phyloP scores from a whole-genome alignment of 2,329 filamentous ascomycete species.

The Neofusicoccum umdonicola region DNA sequence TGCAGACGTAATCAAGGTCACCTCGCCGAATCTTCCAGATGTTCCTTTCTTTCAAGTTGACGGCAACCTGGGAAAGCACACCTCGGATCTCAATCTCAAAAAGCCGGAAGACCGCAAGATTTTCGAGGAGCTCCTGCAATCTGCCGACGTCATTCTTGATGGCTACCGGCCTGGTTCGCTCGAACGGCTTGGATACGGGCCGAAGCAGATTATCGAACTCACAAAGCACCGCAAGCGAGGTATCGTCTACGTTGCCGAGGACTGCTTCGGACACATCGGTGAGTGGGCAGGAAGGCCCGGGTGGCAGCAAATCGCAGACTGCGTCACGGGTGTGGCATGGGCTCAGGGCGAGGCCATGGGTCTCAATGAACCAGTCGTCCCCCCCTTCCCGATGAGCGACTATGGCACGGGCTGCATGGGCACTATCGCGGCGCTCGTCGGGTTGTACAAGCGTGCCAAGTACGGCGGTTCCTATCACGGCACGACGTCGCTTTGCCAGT shows the following conservation, averaged over 20 bases:
- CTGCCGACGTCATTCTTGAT: slow-evolving; percentile 66
- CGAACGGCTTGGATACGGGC: slow-evolving; percentile 62
- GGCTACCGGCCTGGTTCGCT: slow-evolving; percentile 68
- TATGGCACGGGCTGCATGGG: slow-evolving; percentile 73
- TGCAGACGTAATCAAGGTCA: slow-evolving; percentile 71
- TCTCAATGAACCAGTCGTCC: slow-evolving; percentile 62
- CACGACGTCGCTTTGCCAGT: slow-evolving; percentile 63
- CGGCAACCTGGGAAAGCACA: slow-evolving; percentile 69
- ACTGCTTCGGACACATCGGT: slow-evolving; percentile 66
- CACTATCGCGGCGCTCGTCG: slow-evolving; percentile 63
- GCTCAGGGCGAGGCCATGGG: slow-evolving; percentile 63
- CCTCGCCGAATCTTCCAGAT: slow-evolving; percentile 64
- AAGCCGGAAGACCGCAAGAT: slow-evolving; percentile 49
- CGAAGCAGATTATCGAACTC: slow-evolving; percentile 52
- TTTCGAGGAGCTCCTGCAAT: slow-evolving; percentile 60
- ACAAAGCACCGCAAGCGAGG: slow-evolving; percentile 58
- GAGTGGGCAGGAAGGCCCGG: slow-evolving; percentile 65
- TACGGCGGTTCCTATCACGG: slow-evolving; percentile 66
- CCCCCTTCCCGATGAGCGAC: slow-evolving; percentile 59
- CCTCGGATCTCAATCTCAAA: slow-evolving; percentile 63
- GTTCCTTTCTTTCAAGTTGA: slow-evolving; percentile 72
- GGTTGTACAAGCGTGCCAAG: slow-evolving; percentile 61
- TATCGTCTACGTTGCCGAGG: slow-evolving; percentile 67
- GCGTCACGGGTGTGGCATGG: slow-evolving; percentile 60
- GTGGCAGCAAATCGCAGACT: slow-evolving; percentile 73